Percentiles rank a stretch among this genome's conserved stretches.
Conservation (phyloP, 306 rosid species). For the Abrus precatorius region DNA sequence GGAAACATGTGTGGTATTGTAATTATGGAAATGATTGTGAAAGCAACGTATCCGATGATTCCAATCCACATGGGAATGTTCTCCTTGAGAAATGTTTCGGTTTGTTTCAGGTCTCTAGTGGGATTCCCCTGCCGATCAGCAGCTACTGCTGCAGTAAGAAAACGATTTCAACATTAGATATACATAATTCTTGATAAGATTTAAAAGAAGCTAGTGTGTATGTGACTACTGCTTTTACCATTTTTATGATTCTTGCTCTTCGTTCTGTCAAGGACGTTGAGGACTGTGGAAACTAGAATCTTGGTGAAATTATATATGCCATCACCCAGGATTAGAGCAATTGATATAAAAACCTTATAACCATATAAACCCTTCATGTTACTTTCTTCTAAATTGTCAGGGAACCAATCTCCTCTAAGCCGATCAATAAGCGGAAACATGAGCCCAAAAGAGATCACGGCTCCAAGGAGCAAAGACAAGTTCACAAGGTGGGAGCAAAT, state of each 20-base stretch:
- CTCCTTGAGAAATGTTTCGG: constrained; percentile 71
- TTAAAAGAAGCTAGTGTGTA: background rate
- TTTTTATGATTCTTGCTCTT: constrained; percentile 52
- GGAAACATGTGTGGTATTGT: constrained; percentile 61
- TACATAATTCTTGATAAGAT: background rate
- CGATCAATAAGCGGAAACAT: constrained; percentile 84
- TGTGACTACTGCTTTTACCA: constrained; percentile 31
- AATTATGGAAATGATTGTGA: constrained; percentile 55
- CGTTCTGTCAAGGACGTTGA: constrained; percentile 54
- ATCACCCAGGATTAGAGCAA: constrained; percentile 85
- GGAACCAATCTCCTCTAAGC: constrained; percentile 81
- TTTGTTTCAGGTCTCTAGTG: constrained; percentile 46
- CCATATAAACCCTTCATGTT: constrained; percentile 95
- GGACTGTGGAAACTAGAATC: constrained; percentile 62
- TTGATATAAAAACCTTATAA: constrained; percentile 86
- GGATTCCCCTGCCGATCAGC: constrained; percentile 48
- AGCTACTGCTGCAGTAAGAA: constrained; percentile 45
- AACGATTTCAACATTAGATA: constrained; percentile 39
- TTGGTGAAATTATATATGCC: constrained; percentile 83
- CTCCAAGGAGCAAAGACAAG: constrained; percentile 89
- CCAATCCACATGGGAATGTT: constrained; percentile 73
- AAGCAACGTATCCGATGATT: constrained; percentile 43
- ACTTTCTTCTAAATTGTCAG: constrained; percentile 70
- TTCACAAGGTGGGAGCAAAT: constrained; percentile 90
- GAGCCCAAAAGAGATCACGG: constrained; percentile 79